Evolutionary conservation across 2,329 filamentous ascomycete species (phyloP), one percentile per base, ranked within the genome.

Genomic region (Erysiphe pulchra): DNA sequence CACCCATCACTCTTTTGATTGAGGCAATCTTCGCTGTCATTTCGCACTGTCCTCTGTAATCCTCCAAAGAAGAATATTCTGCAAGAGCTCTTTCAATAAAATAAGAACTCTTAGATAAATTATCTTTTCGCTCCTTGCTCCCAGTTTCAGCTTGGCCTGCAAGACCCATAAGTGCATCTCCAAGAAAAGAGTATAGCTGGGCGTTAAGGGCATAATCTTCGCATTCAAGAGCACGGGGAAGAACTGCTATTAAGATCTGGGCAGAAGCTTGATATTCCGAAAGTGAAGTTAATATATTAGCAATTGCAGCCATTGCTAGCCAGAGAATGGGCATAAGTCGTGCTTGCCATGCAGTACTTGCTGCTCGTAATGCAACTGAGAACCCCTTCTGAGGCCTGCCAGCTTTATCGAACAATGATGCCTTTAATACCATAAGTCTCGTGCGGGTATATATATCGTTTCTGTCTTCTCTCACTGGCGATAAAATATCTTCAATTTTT

Each of bases 21-120:
- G 69, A 69, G 10, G 71, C 70, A 58, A 78, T 80, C 61, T 79
- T 79, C 41, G 71, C 69, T 56, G 79, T 53, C 62, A 75, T 71
- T 52, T 77, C 71, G 50, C 73, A 70, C 55, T 76, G 71, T 1
- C 71, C 72, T 24, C 64, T 60, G 11, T 72, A 56, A 58, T 78
- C 73, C 51, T 74, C 68, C 12, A 75, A 61, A 45, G 65, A 64
- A 46, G 69, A 67, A 53, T 67, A 80, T 49, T 70, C 69, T 46
- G 61, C 59, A 51, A 56, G 55, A 9, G 56, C 50, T 9, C 54
- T 49, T 42, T 55, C 53, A 34, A 57, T 50, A 38, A 52, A 56
- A 17, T 57, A 52, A 31, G 57, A 45, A 32, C 50, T 51, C 38
- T 62, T 62, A 14, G 64, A 67, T 16, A 73, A 55, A 50, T 65